phyloP scores from a whole-genome alignment of 257 asterid species.

The Nyctanthes arbortristis region DNA sequence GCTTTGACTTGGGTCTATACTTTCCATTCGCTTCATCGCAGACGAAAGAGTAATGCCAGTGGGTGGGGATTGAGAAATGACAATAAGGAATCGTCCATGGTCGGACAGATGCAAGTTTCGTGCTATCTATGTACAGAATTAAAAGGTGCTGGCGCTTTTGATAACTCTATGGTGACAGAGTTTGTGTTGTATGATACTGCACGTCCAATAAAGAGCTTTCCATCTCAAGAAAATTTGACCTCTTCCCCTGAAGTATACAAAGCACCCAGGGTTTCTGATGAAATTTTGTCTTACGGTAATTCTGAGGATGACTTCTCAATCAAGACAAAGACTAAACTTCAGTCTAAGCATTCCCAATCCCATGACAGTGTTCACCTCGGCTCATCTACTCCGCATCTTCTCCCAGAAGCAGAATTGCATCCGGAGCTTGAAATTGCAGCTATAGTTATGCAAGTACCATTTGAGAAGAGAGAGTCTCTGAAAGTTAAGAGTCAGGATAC shows the following conservation, averaged over 20 bases:
- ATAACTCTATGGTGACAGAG: constrained; percentile 76
- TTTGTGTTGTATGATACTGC: constrained; percentile 61
- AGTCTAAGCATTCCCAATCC: constrained; percentile 38
- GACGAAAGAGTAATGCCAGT: constrained; percentile 66
- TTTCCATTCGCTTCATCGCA: constrained; percentile 62
- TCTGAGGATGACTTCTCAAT: constrained; percentile 28
- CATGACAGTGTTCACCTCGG: constrained; percentile 23
- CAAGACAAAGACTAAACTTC: constrained; percentile 29
- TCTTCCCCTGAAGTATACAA: constrained; percentile 40
- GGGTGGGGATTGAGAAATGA: constrained; percentile 62
- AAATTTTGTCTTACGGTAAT: constrained; percentile 27
- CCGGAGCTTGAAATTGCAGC: constrained; percentile 77
- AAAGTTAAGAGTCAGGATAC: constrained; percentile 50
- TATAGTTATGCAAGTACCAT: constrained; percentile 62
- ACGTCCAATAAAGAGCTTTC: constrained; percentile 46
- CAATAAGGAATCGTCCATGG: constrained; percentile 44
- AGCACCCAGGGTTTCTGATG: constrained; percentile 35
- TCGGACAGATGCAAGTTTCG: constrained; percentile 83
- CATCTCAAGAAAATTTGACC: constrained; percentile 44
- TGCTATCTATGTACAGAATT: constrained; percentile 58
- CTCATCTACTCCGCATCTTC: constrained; percentile 33
- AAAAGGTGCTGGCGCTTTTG: constrained; percentile 45
- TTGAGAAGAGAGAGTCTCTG: constrained; percentile 73
- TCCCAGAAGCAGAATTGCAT: constrained; percentile 47
- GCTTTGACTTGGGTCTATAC: constrained; percentile 70